Percentiles rank a stretch among this genome's conserved stretches.
Evolutionary conservation across 805 yeast species (phyloP).

Genomic region (Yarrowia osloensis): DNA sequence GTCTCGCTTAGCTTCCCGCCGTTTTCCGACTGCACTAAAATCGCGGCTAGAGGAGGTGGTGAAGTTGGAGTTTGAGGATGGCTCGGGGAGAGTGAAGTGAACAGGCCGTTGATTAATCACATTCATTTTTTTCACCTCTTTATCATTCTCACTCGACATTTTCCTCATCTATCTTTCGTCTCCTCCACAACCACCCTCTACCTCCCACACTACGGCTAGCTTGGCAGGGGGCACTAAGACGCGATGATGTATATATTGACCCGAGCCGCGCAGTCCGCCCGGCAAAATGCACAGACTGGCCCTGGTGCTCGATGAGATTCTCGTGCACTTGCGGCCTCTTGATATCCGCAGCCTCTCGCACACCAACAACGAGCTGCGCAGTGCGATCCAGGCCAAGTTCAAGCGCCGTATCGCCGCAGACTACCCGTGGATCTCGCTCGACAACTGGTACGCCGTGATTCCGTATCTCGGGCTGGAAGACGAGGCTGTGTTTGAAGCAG

Average conservation of each 20-base stretch:
- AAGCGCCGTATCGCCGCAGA: neutral
- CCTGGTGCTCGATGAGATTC: neutral
- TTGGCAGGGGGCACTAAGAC: slow-evolving; percentile 4
- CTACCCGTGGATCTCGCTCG: neutral
- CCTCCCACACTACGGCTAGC: too few relatives aligned
- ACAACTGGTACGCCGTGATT: slow-evolving; percentile 5
- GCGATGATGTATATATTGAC: neutral
- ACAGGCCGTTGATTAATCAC: too few relatives aligned
- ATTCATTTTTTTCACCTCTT: too few relatives aligned
- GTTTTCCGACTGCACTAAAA: neutral
- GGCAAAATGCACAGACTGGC: neutral
- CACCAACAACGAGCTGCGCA: neutral
- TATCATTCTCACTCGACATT: too few relatives aligned
- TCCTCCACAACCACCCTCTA: too few relatives aligned
- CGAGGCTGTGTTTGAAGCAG: neutral
- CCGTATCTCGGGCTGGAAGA: neutral
- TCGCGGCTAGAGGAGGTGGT: neutral
- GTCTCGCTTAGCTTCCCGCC: slow-evolving; percentile 1
- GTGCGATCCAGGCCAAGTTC: neutral
- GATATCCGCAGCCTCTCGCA: neutral
- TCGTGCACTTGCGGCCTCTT: neutral
- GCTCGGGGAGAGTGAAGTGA: too few relatives aligned
- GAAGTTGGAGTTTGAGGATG: neutral
- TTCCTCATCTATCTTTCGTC: too few relatives aligned
- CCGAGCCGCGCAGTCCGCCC: neutral